phyloP scores from a whole-genome alignment of 768 basidiomycete species.

The Leccinum sublutescens region DNA sequence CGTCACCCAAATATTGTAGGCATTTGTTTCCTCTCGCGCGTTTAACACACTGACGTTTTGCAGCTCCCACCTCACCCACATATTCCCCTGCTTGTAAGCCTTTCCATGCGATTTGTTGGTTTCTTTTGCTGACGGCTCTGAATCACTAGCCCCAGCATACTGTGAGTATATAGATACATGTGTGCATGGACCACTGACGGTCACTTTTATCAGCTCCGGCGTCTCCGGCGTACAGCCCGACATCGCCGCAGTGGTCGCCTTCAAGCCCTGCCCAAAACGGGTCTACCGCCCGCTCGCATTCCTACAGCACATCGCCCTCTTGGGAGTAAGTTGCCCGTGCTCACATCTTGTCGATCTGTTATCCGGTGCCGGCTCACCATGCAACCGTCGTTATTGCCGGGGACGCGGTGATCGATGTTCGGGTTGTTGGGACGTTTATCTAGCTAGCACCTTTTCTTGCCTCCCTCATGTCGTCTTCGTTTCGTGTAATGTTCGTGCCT shows the following conservation, averaged over 20 bases:
- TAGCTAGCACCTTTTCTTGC: constrained; percentile 26
- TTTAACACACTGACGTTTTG: constrained; percentile 12
- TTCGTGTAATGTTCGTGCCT: constrained; percentile 8
- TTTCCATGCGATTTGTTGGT: background rate
- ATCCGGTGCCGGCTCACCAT: constrained; percentile 12
- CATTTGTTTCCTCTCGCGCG: constrained; percentile 2
- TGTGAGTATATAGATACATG: constrained; percentile 47
- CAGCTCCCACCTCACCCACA: constrained; percentile 83
- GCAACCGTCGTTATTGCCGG: constrained; percentile 8
- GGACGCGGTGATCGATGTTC: constrained; percentile 4
- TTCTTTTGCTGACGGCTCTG: constrained; percentile 6
- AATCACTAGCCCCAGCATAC: constrained; percentile 66
- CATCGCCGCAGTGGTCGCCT: constrained; percentile 82
- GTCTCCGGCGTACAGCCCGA: constrained; percentile 84
- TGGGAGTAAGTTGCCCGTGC: constrained; percentile 40
- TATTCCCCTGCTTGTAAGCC: constrained; percentile 86
- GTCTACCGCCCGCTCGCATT: constrained; percentile 38
- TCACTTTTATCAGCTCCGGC: constrained; percentile 57
- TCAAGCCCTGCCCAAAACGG: constrained; percentile 69
- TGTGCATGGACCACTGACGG: constrained; percentile 8
- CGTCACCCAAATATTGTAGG: constrained; percentile 92
- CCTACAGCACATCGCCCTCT: constrained; percentile 50
- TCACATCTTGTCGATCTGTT: constrained; percentile 10
- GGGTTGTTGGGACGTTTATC: constrained; percentile 16
- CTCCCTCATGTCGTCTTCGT: constrained; percentile 13